These are phyloP conservation scores for Colletotrichum eleusines DNA, from an alignment of 2,329 filamentous ascomycete species.

Conservation along the genomic window DNA sequence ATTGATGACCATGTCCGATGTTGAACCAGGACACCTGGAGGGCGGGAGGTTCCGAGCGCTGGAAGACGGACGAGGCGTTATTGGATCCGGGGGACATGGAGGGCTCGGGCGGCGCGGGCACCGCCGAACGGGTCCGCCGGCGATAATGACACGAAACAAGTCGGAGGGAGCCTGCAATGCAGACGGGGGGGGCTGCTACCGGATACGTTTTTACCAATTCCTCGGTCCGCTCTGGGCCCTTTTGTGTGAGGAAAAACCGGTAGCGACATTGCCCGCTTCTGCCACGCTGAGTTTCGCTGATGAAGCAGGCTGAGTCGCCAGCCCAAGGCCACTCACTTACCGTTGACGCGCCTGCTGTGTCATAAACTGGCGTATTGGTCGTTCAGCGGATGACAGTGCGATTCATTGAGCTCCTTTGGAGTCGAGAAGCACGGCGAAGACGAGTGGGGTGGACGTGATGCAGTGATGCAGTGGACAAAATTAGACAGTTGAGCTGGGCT, in stretches of 20 bases:
- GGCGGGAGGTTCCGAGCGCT: too few species aligned
- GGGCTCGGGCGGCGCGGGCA: constrained; percentile 4
- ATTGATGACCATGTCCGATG: neutral
- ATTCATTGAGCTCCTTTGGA: neutral
- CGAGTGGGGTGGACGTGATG: neutral
- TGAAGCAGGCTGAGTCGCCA: neutral
- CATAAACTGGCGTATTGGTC: neutral
- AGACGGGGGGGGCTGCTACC: neutral
- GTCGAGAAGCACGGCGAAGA: neutral
- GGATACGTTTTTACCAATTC: neutral
- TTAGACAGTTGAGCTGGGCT: neutral
- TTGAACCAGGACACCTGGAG: neutral
- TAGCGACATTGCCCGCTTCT: too few species aligned
- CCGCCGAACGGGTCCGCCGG: neutral
- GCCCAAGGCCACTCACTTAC: neutral
- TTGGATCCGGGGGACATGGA: neutral
- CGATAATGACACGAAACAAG: neutral
- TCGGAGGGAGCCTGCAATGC: constrained; percentile 11
- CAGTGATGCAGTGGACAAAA: neutral
- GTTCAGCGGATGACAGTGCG: neutral
- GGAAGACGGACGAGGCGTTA: neutral
- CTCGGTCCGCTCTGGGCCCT: neutral
- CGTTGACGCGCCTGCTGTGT: neutral
- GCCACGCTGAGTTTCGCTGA: neutral
- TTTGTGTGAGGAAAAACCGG: neutral